Evolutionary conservation across 495 filamentous ascomycete genomes (phyloP), one percentile per base, ranked within the genome.

Genomic region (Neurospora cerealis): DNA sequence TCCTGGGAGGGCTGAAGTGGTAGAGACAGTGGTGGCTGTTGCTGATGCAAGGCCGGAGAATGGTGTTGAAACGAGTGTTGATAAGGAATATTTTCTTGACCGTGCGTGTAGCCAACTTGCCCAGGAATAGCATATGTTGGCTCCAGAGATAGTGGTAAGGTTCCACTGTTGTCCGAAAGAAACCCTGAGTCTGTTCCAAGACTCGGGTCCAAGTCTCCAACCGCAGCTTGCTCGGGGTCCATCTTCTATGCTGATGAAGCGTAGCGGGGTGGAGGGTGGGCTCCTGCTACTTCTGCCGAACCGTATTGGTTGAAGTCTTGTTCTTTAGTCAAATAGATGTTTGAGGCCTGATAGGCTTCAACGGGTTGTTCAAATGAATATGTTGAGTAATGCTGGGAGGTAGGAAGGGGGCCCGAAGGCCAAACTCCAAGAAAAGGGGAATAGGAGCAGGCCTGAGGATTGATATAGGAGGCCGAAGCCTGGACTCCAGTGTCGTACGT

Each of bases 121-220:
- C 3, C 54, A 34, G 28, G 6, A 0, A 28, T 2, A 1, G 5
- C 0, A 62, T 32, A 34, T 19, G 13, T 17, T 62, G 54, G 24
- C 0, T 32, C 54, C 54, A 2, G 2, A 17, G 28, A 2, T 34
- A 0, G 28, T 32, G 1, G 6, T 19, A 62, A 4, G 5, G 24
- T 17, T 32, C 0, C 24, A 24, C 0, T 32, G 6, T 19, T 8
- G 0, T 62, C 0, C 6, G 1, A 32, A 62, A 9, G 6, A 2
- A 62, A 62, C 6, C 24, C 28, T 6, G 28, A 32, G 54, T 34
- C 54, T 62, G 11, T 62, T 62, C 2, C 54, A 2, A 62, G 54
- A 34, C 28, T 34, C 15, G 7, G 28, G 54, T 62, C 54, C 13
- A 62, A 34, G 24, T 62, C 28, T 62, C 28, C 54, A 62, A 62